Base-by-base conservation (phyloP, 345 rosid genomes). In the Bruguiera gymnorhiza region DNA sequence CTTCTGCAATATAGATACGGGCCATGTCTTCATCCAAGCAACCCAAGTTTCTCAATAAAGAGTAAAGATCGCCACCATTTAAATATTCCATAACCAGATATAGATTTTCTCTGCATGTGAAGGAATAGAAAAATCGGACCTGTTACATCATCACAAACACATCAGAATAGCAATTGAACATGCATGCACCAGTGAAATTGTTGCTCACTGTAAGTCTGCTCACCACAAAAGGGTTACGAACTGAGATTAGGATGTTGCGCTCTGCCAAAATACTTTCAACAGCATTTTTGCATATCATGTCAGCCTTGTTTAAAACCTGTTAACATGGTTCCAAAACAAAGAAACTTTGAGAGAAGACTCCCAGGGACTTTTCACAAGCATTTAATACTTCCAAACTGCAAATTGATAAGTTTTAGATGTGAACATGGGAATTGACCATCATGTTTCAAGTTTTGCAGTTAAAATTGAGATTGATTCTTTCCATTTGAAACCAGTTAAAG, bases 151-250 rank as follows among this genome's bases (percentile, higher is more conserved):
- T 75, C 62, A 63, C 32, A 63, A 62, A 63, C 30, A 26, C 18
- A 67, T 78, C 64, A 80, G 79, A 32, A 75, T 73, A 16, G 56
- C 64, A 58, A 32, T n/a, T 34, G 31, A 15, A 67, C n/a, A 55
- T 67, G 63, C 21, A 72, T 43, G 48, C 64, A 71, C 30, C 23
- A 61, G 21, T 60, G 74, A 79, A 64, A 63, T 64, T 50, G 26
- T 48, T 8, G 13, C 34, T 61, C 48, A 43, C 60, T 65, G 16
- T 32, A 23, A 29, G 69, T 67, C 39, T 75, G 68, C 96, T 84
- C 76, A 92, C 99, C 93, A 95, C 99, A 83, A 95, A 95, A 78
- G 99, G 98, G 75, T 92, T 92, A 72, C 99, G 89, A 68, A 90
- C 75, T 72, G 99, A 90, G 77, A 95, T 95, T 56, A 95, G 85